Base-by-base conservation (phyloP, 192 early-diverging fungal species). In the Coemansia sp. region DNA sequence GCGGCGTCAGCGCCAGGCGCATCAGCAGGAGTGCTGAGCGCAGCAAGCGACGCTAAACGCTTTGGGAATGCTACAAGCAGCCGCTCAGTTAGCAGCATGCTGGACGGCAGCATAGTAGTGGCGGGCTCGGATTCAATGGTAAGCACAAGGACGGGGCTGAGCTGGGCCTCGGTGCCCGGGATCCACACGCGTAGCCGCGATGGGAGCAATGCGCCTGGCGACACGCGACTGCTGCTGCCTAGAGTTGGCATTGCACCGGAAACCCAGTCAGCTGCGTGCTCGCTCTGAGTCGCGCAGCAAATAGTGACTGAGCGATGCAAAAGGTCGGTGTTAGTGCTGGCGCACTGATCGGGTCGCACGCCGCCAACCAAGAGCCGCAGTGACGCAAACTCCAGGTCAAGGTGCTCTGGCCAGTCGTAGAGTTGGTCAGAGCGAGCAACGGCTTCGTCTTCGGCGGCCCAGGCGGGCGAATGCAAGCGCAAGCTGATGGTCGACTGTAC, bases 301-400 rank as follows among this genome's bases (percentile, higher is more conserved):
- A 58, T 56, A 4, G 39, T 7, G 31, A 59, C 64, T 4, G 24
- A 20, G n/a, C 40, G 54, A 17, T 66, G 64, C 14, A 27, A 25
- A 25, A 51, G 47, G 47, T 3, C 14, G 11, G 27, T 25, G 15
- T 25, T 14, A 27, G 22, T 25, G 47, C 47, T 27, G 17, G 29
- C 17, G 20, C 39, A 59, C 40, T 10, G 25, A 1, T 40, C 41
- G n/a, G 1, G 12, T 11, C 29, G 53, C 54, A 42, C 37, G 17
- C 35, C 53, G 40, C 64, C 53, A 11, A 66, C 57, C 0, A 54
- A 54, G 19, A 25, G 40, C 27, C 12, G 39, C 9, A 66, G 19
- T 19, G 64, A 40, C 12, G 64, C 22, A 58, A 66, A 66, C 24
- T 66, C 53, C 53, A 66, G 27, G 11, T 57, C 54, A 35, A 66